phyloP scores from a whole-genome alignment of 2,329 filamentous ascomycete genomes.

The Verticillium albo-atrum region DNA sequence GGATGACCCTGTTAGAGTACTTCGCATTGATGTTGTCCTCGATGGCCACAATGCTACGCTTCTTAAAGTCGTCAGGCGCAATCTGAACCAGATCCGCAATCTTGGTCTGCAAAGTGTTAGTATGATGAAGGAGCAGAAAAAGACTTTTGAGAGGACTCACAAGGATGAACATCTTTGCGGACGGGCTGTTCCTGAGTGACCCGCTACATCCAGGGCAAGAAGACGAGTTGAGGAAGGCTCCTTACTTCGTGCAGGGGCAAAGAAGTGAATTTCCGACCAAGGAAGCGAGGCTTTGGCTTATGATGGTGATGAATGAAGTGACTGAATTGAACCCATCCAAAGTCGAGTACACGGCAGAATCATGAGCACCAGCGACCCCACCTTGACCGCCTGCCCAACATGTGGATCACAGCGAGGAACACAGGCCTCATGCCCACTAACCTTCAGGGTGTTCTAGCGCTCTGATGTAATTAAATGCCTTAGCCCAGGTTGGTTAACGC shows the following conservation, averaged over 20 bases:
- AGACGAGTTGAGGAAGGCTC: not conserved
- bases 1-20: conserved; percentile 93
- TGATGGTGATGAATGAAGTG: not conserved
- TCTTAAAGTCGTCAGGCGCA: conserved; percentile 80
- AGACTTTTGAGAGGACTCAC: conserved; percentile 20
- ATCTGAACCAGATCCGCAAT: conserved; percentile 94
- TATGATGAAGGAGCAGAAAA: not conserved
- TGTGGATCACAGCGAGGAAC: not conserved
- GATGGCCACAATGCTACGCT: conserved; percentile 76
- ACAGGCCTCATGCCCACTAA: not conserved
- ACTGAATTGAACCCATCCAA: not conserved
- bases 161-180: conserved; percentile 44
- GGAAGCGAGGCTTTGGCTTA: not conserved
- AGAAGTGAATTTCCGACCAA: not conserved
- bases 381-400: not conserved
- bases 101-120: conserved; percentile 61
- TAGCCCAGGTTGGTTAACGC: not conserved
- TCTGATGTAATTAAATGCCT: not conserved
- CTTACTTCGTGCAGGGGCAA: not conserved
- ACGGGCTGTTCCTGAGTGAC: not conserved
- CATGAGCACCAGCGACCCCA: conserved; percentile 6
- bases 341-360: conserved; percentile 7
- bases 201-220: not conserved
- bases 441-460: not conserved
- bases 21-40: conserved; percentile 97